Evolutionary conservation across 2,329 filamentous ascomycete species (phyloP), one percentile per base, ranked within the genome.

Genomic region (Penicillium sp.): DNA sequence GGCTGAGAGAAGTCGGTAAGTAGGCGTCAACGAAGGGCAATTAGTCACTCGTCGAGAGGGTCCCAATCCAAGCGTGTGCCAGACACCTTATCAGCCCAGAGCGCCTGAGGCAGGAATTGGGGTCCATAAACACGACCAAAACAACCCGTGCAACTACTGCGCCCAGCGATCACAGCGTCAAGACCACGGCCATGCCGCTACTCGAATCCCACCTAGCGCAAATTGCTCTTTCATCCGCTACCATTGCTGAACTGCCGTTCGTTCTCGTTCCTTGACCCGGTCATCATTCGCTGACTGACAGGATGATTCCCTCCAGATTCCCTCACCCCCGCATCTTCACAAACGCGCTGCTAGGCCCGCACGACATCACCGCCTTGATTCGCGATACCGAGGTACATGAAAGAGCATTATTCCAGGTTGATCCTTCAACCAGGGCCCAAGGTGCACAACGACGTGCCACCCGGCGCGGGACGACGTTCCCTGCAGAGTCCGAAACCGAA

Each of bases 371-470:
- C 4, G 86, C 91, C 12, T 82, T 99, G 50, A 97, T 99, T 71
- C 90, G 95, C 61, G 95, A 99, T 75, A 97, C 94, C 3, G 95
- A 99, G 77, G 81, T 90, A 22, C 94, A 98, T 78, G 95, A 99
- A 76, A 90, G 93, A 70, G 94, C 94, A 6, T 86, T 99, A 17
- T 99, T 98, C 81, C 96, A 94, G 39, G 88, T 96, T 0, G 92
- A 94, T 0, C 87, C 90, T 0, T 86, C 90, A 0, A 83, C 79
- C 5, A 82, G 83, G 3, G 53, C 76, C 71, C 63, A 80, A 72
- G 75, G 82, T 57, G 81, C 74, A 63, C 84, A 69, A 69, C 79
- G 68, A 73, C 82, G 66, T 70, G 75, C 70, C 59, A 78, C 73
- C 48, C 75, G 84, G 54, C 75, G 79, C 65, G 81, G 79, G 60